phyloP scores from a whole-genome alignment of 2,329 filamentous ascomycete species.

The Neurospora sp. region DNA sequence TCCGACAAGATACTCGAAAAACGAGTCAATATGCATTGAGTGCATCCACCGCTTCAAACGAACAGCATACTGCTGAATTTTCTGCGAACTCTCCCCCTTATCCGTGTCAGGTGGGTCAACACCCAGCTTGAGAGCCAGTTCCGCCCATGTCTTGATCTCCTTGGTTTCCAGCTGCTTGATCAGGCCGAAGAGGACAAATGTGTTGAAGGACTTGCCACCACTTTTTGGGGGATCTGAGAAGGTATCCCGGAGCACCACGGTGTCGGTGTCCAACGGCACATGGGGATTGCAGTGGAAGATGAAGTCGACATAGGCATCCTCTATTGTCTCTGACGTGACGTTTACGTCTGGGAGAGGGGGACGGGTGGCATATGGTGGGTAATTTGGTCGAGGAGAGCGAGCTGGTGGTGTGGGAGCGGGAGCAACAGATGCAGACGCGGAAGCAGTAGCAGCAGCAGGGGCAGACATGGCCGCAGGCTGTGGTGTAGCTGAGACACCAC shows the following conservation, averaged over 20 bases:
- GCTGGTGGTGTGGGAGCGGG: neutral
- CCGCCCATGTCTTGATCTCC: conserved; percentile 88
- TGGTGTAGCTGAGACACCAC: neutral
- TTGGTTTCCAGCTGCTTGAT: conserved; percentile 70
- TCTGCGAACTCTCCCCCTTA: conserved; percentile 83
- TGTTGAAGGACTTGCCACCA: conserved; percentile 77
- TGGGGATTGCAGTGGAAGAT: conserved; percentile 87
- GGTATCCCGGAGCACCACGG: conserved; percentile 58
- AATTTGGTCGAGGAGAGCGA: neutral
- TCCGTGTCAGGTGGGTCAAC: conserved; percentile 74
- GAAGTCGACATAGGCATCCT: conserved; percentile 75
- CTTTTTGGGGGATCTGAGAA: conserved; percentile 78
- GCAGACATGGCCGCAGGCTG: neutral
- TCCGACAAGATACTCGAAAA: conserved; percentile 80
- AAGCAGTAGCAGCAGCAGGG: neutral
- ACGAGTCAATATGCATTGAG: conserved; percentile 89
- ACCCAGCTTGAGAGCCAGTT: conserved; percentile 76
- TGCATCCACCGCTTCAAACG: conserved; percentile 90
- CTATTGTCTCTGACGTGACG: conserved; percentile 62
- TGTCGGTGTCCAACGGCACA: conserved; percentile 61
- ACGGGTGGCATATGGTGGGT: conserved; percentile 1
- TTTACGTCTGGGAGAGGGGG: conserved; percentile 52
- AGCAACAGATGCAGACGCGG: neutral
- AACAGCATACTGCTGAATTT: conserved; percentile 91
- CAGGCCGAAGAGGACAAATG: conserved; percentile 66